Conservation (phyloP, 2,329 filamentous ascomycete species). For the Raffaelea ambrosiae region DNA sequence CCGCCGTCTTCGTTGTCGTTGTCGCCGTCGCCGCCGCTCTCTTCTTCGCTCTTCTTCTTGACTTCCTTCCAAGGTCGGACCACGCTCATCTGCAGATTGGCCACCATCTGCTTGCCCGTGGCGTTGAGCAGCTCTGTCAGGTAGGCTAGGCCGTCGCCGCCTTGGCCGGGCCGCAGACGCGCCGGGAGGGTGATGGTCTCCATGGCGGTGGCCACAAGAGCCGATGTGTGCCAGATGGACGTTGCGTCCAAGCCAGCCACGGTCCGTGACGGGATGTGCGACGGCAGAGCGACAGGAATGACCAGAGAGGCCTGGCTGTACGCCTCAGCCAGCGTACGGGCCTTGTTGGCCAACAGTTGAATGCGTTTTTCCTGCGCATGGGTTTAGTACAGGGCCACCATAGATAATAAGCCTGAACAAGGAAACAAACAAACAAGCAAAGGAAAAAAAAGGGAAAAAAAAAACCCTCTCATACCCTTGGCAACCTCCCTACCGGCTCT, state of each 20-base stretch:
- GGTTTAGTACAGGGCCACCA: too few relatives aligned
- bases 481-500: conserved; percentile 43
- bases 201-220: conserved; percentile 64
- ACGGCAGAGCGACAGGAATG: conserved; percentile 61
- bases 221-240: conserved; percentile 74
- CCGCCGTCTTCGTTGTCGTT: conserved; percentile 14
- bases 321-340: conserved; percentile 61
- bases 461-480: too few relatives aligned
- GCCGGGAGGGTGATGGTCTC: conserved; percentile 74
- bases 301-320: conserved; percentile 67
- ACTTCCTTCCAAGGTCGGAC: conserved; percentile 21
- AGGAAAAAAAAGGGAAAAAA: neutral
- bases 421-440: neutral
- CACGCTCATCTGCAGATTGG: conserved; percentile 62
- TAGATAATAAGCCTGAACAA: neutral
- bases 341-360: conserved; percentile 62
- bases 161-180: conserved; percentile 44
- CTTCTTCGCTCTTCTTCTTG: conserved; percentile 4
- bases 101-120: conserved; percentile 72
- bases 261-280: conserved; percentile 45
- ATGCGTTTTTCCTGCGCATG: conserved; percentile 57
- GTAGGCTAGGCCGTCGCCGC: conserved; percentile 37
- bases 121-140: conserved; percentile 61
- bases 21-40: conserved; percentile 18
- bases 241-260: conserved; percentile 37